Base-by-base conservation (phyloP, 768 basidiomycete species). In the Collybiopsis confluens region DNA sequence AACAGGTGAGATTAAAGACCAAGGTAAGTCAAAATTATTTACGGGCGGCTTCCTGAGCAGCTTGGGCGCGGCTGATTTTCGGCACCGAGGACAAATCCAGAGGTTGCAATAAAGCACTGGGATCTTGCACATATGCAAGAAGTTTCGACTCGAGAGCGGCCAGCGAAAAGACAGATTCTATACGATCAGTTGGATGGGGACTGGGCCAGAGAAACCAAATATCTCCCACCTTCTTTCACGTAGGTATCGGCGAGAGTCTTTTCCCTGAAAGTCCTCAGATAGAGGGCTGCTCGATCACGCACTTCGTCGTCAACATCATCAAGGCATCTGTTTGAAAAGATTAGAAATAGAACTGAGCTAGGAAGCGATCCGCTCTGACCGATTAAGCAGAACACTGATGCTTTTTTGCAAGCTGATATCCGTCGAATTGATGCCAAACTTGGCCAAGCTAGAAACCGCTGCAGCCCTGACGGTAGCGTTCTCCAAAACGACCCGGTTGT, bases 291-390 rank as follows among this genome's bases (percentile, higher is more conserved):
- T 46, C 97, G 89, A 70, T 99, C 97, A 41, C 97, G 86, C 50
- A 99, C 97, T 75, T 99, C 97, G 63, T 99, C 97, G 56, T 99
- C 97, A 18, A 98, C 92, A 67, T 99, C 97, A 65, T 98, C 96
- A 61, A 99, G 74, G 66, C 97, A 99, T 58, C 94, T 94, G 58
- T 13, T 26, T 47, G 20, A 15, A 38, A 26, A 37, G 30, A 35
- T 48, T 18, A 48, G 35, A 15, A 16, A 36, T 15, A 16, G 37
- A 1, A 23, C 7, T n/a, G n/a, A n/a, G n/a, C n/a, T n/a, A n/a
- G n/a, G n/a, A n/a, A n/a, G n/a, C n/a, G n/a, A n/a, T n/a, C n/a
- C n/a, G n/a, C n/a, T 26, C 23, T 4, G 30, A 55, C 18, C 16
- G 52, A 21, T 53, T 53, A 7, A 53, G 43, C 16, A 53, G 43